A percentile compares a stretch with the other conserved stretches of the same genome.
phyloP scores from a whole-genome alignment of 169 alveolate genomes.

The Eimeria zaria region DNA sequence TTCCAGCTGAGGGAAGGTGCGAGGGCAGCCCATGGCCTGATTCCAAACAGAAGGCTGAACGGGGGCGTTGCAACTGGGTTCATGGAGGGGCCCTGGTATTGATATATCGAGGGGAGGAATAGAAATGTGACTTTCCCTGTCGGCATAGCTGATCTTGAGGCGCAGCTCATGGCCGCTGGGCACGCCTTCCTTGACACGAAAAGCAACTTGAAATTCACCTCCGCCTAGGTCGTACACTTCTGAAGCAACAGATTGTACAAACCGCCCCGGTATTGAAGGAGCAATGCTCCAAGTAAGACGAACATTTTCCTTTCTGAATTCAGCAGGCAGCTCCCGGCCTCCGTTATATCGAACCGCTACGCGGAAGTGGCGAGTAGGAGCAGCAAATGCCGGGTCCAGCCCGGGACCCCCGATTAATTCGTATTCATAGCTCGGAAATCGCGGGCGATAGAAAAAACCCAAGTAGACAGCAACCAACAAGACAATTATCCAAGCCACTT shows the following conservation, averaged over 20 bases:
- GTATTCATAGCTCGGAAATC: background rate
- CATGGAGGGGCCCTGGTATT: conserved; percentile 62
- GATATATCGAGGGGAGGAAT: conserved; percentile 29
- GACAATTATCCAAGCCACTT: conserved; percentile 1
- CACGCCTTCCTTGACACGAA: conserved; percentile 46
- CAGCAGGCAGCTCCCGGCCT: conserved; percentile 54
- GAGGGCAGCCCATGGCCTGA: conserved; percentile 62
- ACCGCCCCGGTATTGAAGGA: conserved; percentile 1
- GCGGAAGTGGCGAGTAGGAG: conserved; percentile 77
- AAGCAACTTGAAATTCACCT: conserved; percentile 52
- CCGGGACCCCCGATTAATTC: conserved; percentile 53
- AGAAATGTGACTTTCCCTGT: background rate
- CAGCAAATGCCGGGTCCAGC: conserved; percentile 18
- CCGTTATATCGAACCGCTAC: conserved; percentile 9
- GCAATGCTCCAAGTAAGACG: conserved; percentile 25
- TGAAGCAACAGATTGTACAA: background rate
- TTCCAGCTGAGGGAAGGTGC: conserved; percentile 55
- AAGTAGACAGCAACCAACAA: conserved; percentile 44
- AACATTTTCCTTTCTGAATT: background rate
- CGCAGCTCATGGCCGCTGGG: conserved; percentile 71
- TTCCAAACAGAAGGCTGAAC: conserved; percentile 27
- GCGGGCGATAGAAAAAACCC: conserved; percentile 69
- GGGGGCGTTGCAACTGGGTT: conserved; percentile 74
- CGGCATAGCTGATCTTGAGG: conserved; percentile 39
- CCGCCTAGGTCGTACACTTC: conserved; percentile 46